Evolutionary conservation across 2,329 filamentous ascomycete species (phyloP).

Genomic region (Neofusicoccum parvum): DNA sequence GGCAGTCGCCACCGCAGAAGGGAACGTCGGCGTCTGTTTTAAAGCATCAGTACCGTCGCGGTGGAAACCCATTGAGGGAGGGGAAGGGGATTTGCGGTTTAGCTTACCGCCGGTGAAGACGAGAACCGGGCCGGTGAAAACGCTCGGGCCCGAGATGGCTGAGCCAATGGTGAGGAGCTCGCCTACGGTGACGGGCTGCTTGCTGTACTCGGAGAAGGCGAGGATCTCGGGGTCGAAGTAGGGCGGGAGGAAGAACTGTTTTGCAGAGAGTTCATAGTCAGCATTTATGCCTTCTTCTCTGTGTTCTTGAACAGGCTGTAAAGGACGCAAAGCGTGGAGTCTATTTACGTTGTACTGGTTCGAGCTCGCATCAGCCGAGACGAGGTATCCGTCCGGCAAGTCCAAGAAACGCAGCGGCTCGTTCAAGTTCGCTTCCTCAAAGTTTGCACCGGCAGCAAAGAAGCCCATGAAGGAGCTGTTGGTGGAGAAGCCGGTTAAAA

Average conservation of each 20-base stretch:
- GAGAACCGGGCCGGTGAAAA: conserved; percentile 58
- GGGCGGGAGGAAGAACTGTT: conserved; percentile 46
- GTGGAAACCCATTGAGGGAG: neutral
- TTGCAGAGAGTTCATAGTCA: too few species aligned
- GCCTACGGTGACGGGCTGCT: conserved; percentile 61
- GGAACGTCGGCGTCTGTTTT: conserved; percentile 46
- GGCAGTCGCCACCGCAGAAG: conserved; percentile 66
- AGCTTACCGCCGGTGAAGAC: conserved; percentile 57
- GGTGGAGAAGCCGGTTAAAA: conserved; percentile 63
- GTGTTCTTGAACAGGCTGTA: too few species aligned
- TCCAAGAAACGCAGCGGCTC: conserved; percentile 44
- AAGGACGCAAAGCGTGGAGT: too few species aligned
- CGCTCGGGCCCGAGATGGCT: conserved; percentile 29
- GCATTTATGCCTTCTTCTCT: too few species aligned
- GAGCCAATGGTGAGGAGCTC: conserved; percentile 61
- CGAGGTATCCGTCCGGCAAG: conserved; percentile 56
- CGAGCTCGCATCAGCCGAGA: conserved; percentile 48
- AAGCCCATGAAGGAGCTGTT: conserved; percentile 46
- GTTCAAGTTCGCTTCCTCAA: conserved; percentile 48
- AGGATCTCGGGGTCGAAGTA: conserved; percentile 60
- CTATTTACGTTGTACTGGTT: conserved; percentile 49
- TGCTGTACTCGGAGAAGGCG: conserved; percentile 46
- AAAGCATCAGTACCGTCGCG: neutral
- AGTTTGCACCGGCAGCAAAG: conserved; percentile 52
- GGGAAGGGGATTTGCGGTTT: conserved; percentile 23